Conservation (phyloP, 352 stramenopile genomes). For the Peronospora tabacina region DNA sequence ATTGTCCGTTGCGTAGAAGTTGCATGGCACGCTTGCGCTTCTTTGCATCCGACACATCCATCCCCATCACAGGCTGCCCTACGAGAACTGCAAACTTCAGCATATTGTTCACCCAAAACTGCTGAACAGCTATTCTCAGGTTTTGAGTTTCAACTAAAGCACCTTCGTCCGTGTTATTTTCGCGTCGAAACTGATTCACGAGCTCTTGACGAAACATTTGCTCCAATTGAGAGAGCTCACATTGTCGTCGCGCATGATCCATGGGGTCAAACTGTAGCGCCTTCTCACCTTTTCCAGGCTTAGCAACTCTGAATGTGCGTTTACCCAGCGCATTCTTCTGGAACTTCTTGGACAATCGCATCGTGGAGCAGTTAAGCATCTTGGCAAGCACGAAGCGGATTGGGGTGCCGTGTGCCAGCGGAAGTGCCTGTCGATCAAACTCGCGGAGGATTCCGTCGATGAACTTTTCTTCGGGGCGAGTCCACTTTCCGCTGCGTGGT, state of each 20-base stretch:
- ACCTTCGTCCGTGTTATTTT: constrained; percentile 79
- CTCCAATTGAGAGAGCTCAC: constrained; percentile 64
- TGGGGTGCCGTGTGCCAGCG: constrained; percentile 73
- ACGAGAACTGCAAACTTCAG: constrained; percentile 75
- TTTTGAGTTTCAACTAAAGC: constrained; percentile 63
- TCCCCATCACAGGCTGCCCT: constrained; percentile 58
- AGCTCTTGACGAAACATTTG: constrained; percentile 75
- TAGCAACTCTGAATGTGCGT: constrained; percentile 72
- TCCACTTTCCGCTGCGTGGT: constrained; percentile 79
- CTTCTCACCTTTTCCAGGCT: constrained; percentile 51
- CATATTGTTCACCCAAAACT: constrained; percentile 84
- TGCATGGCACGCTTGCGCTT: constrained; percentile 76
- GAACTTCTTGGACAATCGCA: constrained; percentile 86
- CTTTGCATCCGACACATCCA: constrained; percentile 75
- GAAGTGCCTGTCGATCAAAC: constrained; percentile 68
- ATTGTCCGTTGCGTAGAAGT: constrained; percentile 70
- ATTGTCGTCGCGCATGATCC: constrained; percentile 58
- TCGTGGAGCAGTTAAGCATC: constrained; percentile 86
- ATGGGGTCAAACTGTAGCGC: constrained; percentile 62
- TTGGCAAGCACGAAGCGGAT: constrained; percentile 77
- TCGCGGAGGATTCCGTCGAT: constrained; percentile 77
- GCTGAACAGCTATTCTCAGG: constrained; percentile 64
- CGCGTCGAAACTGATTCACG: constrained; percentile 68
- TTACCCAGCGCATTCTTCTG: constrained; percentile 85
- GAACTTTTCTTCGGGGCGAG: constrained; percentile 75